These are phyloP conservation scores for Adansonia grandidieri DNA, from an alignment of 441 rosid species.

Conservation along the genomic window DNA sequence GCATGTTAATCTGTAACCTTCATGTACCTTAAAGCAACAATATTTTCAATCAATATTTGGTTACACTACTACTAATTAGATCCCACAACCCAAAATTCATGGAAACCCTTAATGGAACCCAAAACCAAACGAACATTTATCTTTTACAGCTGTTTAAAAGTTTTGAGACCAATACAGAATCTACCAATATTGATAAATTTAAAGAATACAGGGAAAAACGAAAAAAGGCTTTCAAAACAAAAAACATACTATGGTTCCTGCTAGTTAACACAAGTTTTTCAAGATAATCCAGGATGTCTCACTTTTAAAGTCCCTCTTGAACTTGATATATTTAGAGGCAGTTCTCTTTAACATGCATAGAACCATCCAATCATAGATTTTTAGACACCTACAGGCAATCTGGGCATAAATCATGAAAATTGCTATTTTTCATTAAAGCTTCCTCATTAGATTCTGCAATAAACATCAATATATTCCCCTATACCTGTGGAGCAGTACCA, in stretches of 20 bases:
- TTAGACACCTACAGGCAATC: slow-evolving; percentile 3
- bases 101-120: not conserved
- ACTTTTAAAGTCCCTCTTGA: not conserved
- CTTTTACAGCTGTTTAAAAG: not conserved
- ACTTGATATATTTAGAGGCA: not conserved
- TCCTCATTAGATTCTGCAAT: slow-evolving; percentile 8
- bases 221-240: not conserved
- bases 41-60: not conserved
- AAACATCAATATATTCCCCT: slow-evolving; percentile 1
- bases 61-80: not conserved
- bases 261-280: not conserved
- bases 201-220: not conserved
- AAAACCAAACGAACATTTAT: not conserved
- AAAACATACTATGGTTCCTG: not conserved
- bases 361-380: slow-evolving; percentile 16
- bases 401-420: not conserved
- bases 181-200: too few species aligned
- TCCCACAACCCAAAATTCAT: not conserved
- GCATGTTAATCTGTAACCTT: not conserved
- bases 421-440: not conserved
- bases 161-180: not conserved
- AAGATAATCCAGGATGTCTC: not conserved
- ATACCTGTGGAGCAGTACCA: slow-evolving; percentile 94
- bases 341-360: not conserved
- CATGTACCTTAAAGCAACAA: not conserved